Percentiles rank a stretch among this genome's conserved stretches.
Evolutionary conservation across 257 asterid genomes (phyloP).

Genomic region (Penstemon barbatus): DNA sequence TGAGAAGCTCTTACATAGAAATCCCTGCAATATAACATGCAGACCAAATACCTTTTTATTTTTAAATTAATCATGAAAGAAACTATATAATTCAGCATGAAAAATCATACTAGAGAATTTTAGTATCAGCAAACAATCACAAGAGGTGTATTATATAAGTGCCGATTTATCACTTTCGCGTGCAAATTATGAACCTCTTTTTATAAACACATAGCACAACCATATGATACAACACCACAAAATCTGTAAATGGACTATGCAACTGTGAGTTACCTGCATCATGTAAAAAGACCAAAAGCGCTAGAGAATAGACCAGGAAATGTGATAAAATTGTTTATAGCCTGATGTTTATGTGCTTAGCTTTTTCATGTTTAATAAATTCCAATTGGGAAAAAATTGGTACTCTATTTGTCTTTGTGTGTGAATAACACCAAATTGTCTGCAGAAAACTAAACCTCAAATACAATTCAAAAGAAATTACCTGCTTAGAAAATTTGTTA

Average conservation of each 20-base stretch:
- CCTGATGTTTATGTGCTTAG: background rate
- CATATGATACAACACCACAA: background rate
- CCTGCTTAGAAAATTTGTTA: slow-evolving; percentile 5
- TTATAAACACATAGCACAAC: background rate
- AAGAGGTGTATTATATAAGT: background rate
- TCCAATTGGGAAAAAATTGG: background rate
- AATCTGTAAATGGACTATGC: background rate
- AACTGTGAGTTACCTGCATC: slow-evolving; percentile 36
- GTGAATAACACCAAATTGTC: slow-evolving; percentile 31
- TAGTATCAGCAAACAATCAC: too few species aligned
- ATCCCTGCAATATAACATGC: background rate
- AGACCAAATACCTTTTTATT: background rate
- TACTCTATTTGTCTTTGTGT: background rate
- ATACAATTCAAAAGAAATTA: slow-evolving; percentile 26
- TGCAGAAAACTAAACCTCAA: slow-evolving; percentile 6
- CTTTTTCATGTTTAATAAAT: background rate
- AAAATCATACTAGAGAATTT: too few species aligned
- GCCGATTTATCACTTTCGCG: background rate
- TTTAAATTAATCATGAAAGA: background rate
- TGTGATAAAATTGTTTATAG: background rate
- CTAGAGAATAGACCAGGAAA: background rate
- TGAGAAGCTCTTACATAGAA: background rate
- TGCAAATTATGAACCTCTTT: background rate
- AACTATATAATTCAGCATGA: background rate
- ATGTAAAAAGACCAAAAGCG: background rate